phyloP scores from a whole-genome alignment of 2,329 filamentous ascomycete species.

The Aspergillus carbonarius region DNA sequence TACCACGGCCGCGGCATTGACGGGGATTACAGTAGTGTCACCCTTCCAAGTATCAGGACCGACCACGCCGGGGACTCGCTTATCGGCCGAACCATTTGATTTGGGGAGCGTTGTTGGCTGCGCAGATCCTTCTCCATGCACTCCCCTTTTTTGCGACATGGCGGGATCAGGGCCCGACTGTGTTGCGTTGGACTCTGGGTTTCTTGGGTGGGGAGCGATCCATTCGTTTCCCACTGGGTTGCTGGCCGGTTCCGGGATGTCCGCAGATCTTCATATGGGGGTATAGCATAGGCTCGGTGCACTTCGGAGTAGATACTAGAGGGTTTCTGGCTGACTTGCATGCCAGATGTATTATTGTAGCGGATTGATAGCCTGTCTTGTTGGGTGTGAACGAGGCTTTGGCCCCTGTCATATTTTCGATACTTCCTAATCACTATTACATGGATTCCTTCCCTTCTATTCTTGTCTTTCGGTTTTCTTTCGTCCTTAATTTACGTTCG shows the following conservation, averaged over 20 bases:
- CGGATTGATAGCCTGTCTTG: slow-evolving; percentile 2
- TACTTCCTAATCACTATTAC: not conserved
- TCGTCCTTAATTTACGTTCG: not conserved
- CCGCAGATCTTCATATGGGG: slow-evolving; percentile 21
- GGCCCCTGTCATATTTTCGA: not conserved
- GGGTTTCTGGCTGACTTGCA: slow-evolving; percentile 11
- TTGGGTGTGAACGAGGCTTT: not conserved
- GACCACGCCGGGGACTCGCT: slow-evolving; percentile 16
- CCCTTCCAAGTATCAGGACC: slow-evolving; percentile 15
- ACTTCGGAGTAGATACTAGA: not conserved
- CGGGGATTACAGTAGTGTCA: slow-evolving; percentile 7
- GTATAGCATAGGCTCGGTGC: slow-evolving; percentile 12
- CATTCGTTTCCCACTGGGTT: slow-evolving; percentile 17
- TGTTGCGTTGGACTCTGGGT: slow-evolving; percentile 19
- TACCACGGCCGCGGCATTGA: slow-evolving; percentile 5
- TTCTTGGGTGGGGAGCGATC: slow-evolving; percentile 20
- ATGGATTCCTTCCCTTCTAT: not conserved
- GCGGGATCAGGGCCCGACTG: slow-evolving; percentile 20
- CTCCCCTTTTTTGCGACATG: slow-evolving; percentile 30
- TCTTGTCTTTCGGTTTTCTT: slow-evolving; percentile 1
- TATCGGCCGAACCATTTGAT: slow-evolving; percentile 21
- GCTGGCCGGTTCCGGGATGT: slow-evolving; percentile 16
- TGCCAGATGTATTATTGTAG: slow-evolving; percentile 9
- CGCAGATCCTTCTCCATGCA: slow-evolving; percentile 23
- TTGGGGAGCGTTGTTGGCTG: slow-evolving; percentile 29